phyloP scores from a whole-genome alignment of 129 eudicot species.

The Heracleum sosnowskyi region DNA sequence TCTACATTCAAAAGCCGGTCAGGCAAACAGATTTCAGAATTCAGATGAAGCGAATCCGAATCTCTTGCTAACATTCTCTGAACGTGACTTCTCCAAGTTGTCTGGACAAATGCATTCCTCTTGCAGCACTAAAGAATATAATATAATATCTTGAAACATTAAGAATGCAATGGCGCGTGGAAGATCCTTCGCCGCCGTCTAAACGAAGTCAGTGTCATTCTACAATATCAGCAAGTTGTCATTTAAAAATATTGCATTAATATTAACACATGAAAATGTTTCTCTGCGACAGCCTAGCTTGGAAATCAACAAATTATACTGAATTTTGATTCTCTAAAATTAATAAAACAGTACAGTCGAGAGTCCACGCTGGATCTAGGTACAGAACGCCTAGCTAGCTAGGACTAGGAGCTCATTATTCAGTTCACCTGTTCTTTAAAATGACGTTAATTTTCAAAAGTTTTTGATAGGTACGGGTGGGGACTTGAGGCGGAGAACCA shows the following conservation, averaged over 20 bases:
- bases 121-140: too few relatives aligned
- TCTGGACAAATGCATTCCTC: background rate
- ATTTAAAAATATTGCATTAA: too few relatives aligned
- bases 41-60: background rate
- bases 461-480: too few relatives aligned
- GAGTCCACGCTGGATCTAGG: background rate
- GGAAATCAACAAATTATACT: too few relatives aligned
- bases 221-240: too few relatives aligned
- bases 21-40: background rate
- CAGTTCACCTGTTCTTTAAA: too few relatives aligned
- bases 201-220: conserved; percentile 40
- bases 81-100: background rate
- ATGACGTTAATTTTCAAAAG: too few relatives aligned
- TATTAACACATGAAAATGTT: conserved; percentile 4
- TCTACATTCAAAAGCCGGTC: background rate
- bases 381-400: too few relatives aligned
- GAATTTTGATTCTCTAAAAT: conserved; percentile 21
- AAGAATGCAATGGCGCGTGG: conserved; percentile 22
- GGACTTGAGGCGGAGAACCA: too few relatives aligned
- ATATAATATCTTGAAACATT: background rate
- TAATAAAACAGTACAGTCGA: conserved; percentile 17
- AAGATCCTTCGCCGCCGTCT: conserved; percentile 32
- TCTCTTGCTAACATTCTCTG: background rate
- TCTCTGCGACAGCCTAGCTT: conserved; percentile 27
- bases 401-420: background rate